Conservation (phyloP, 208 protist genomes). For the Angomonas deanei region DNA sequence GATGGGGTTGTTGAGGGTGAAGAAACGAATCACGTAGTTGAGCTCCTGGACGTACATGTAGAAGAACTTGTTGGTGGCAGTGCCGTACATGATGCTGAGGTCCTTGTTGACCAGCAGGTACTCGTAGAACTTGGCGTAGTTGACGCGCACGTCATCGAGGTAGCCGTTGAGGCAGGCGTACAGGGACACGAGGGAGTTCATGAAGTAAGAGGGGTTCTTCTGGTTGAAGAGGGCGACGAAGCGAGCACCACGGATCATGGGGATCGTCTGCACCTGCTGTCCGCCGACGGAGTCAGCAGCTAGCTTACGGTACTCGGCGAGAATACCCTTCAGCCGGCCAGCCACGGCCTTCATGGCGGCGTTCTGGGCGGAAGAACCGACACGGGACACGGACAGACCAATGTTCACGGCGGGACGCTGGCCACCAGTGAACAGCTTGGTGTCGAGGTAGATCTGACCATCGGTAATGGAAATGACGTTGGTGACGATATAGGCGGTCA, state of each 20-base stretch:
- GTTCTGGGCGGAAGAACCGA: slow-evolving; percentile 91
- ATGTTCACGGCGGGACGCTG: slow-evolving; percentile 93
- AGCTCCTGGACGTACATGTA: slow-evolving; percentile 84
- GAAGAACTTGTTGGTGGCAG: slow-evolving; percentile 86
- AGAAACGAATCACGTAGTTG: slow-evolving; percentile 81
- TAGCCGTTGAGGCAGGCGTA: slow-evolving; percentile 81
- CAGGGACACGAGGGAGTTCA: slow-evolving; percentile 74
- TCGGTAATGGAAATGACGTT: slow-evolving; percentile 95
- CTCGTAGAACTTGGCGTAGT: slow-evolving; percentile 88
- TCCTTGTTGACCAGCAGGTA: slow-evolving; percentile 84
- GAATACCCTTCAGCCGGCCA: slow-evolving; percentile 88
- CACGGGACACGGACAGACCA: slow-evolving; percentile 93
- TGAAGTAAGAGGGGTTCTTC: slow-evolving; percentile 83
- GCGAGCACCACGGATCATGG: slow-evolving; percentile 80
- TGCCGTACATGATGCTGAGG: slow-evolving; percentile 77
- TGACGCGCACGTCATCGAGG: slow-evolving; percentile 82
- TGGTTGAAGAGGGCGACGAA: slow-evolving; percentile 85
- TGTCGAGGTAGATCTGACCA: slow-evolving; percentile 94
- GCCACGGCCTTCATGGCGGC: slow-evolving; percentile 92
- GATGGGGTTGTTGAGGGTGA: slow-evolving; percentile 71
- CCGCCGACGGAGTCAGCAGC: slow-evolving; percentile 79
- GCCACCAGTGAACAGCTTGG: slow-evolving; percentile 91
- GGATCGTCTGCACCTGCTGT: slow-evolving; percentile 64
- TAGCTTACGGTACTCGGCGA: slow-evolving; percentile 92
- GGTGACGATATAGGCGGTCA: slow-evolving; percentile 93